Evolutionary conservation across 1,139 yeast genomes (phyloP), one percentile per base, ranked within the genome.

Genomic region (Kodamaea ohmeri): DNA sequence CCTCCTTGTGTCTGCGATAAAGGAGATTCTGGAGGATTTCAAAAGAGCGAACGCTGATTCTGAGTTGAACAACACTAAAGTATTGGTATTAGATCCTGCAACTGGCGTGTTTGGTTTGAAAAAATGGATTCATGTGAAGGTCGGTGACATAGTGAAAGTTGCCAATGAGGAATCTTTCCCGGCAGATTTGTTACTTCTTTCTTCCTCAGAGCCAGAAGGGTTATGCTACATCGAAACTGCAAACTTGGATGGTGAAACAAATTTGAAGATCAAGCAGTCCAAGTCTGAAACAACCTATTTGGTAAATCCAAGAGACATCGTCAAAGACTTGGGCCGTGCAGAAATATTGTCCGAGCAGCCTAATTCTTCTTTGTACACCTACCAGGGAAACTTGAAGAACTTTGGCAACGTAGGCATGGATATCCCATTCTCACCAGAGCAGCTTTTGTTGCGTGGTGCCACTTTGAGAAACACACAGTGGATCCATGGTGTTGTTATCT

Each of bases 131-230:
- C 80, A 87, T 47, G 86, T 92, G 20, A 71, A 78, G 35, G 97
- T 90, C 3, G 99, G 99, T 31, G 97, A 94, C 56, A 78, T 92
- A 11, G 88, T 94, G 3, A 77, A 79, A 43, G 92, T 94, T 2
- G 75, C 73, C 40, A 86, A 89, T 27, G 97, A 89, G 54, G 95
- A 90, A 46, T 84, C 96, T 0, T 78, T 94, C 46, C 99, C 99
- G 0, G 98, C 98, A 0, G 99, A 94, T 65, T 55, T 94, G 41
- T 71, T 92, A 11, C 63, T 94, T 16, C 57, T 94, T 32, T 81
- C 95, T 25, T 88, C 97, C 1, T 90, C 97, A 0, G 99, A 94
- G 58, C 98, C 99, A 0, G 97, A 92, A 62, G 99, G 98, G 4
- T 70, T 94, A 44, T 94, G 98, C 58, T 94, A 94, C 53, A 88